Base-by-base conservation (phyloP, 2,329 filamentous ascomycete genomes). In the Xylaria multiplex region DNA sequence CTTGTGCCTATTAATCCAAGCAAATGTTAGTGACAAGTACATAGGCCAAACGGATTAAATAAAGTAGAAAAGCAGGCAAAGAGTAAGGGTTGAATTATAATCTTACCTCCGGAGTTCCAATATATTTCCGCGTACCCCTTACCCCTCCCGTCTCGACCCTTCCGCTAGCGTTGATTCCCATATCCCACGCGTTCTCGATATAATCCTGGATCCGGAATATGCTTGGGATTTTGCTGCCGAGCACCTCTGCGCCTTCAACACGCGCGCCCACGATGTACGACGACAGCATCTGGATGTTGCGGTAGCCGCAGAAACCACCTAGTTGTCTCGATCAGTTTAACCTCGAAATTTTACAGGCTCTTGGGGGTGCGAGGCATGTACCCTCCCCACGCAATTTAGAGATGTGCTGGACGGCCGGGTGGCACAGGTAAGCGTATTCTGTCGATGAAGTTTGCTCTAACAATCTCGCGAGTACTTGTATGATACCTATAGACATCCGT, bases 291-390 rank as follows among this genome's bases (percentile, higher is more conserved):
- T 98, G 96, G 37, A 97, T 96, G 75, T 97, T 98, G 46, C 95
- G 87, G 77, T 97, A 98, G 3, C 95, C 95, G 76, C 95, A 98
- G 77, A 98, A 98, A 6, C 93, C 92, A 24, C 93, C 93, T 87
- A 24, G 37, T 8, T 22, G 1, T 37, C n/a, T 48, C 13, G 27
- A 27, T 69, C 13, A 70, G 62, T 35, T 45, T 37, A 2, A 13
- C 19, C 11, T 14, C 50, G 0, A 22, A 40, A 59, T 14, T 19
- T 27, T 27, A 46, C 5, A 13, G 45, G 37, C 11, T 42, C 3
- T 22, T 13, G n/a, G n/a, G n/a, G n/a, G 27, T 14, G 52, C 1
- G 24, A 3, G 1, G 24, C 1, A 56, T 71, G 37, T 77, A 85
- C 88, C 88, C 80, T 97, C 94, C 66, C 83, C 85, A n/a, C 85